These are phyloP conservation scores for Cyclotella baltica DNA, from an alignment of 108 stramenopile genomes.

Conservation along the genomic window DNA sequence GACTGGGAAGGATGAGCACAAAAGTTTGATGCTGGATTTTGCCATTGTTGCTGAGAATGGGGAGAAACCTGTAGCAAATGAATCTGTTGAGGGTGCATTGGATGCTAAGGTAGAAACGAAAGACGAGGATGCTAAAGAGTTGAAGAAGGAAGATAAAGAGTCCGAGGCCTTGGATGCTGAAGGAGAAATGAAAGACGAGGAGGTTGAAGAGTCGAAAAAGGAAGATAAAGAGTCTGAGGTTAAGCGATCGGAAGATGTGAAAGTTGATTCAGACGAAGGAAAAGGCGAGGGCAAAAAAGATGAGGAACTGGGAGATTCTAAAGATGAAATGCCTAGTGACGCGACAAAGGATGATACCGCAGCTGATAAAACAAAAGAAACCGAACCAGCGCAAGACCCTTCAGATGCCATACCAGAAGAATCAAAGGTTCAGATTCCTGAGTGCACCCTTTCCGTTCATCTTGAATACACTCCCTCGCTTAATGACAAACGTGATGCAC, in stretches of 20 bases:
- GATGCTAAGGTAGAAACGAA: no score
- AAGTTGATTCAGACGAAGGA: slow-evolving; percentile 31
- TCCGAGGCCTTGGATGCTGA: neutral
- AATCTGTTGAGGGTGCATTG: no score
- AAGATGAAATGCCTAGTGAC: neutral
- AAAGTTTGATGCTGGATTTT: slow-evolving; percentile 55
- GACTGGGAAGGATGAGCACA: slow-evolving; percentile 35
- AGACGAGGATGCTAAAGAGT: no score
- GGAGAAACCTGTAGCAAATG: neutral
- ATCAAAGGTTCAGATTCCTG: slow-evolving; percentile 41
- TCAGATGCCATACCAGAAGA: neutral
- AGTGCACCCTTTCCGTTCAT: slow-evolving; percentile 65
- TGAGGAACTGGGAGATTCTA: slow-evolving; percentile 2
- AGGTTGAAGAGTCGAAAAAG: slow-evolving; percentile 3
- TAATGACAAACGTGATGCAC: slow-evolving; percentile 72
- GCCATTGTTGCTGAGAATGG: slow-evolving; percentile 57
- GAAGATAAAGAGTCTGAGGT: slow-evolving; percentile 4
- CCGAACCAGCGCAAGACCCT: neutral
- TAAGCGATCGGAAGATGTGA: slow-evolving; percentile 7
- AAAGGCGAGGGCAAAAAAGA: slow-evolving; percentile 11
- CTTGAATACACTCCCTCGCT: slow-evolving; percentile 78
- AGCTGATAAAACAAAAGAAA: slow-evolving; percentile 11
- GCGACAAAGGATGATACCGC: neutral
- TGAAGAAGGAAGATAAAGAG: neutral
- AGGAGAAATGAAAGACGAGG: slow-evolving; percentile 14